Evolutionary conservation across 805 yeast genomes (phyloP).

Genomic region (Diddensiella caesifluorescens): DNA sequence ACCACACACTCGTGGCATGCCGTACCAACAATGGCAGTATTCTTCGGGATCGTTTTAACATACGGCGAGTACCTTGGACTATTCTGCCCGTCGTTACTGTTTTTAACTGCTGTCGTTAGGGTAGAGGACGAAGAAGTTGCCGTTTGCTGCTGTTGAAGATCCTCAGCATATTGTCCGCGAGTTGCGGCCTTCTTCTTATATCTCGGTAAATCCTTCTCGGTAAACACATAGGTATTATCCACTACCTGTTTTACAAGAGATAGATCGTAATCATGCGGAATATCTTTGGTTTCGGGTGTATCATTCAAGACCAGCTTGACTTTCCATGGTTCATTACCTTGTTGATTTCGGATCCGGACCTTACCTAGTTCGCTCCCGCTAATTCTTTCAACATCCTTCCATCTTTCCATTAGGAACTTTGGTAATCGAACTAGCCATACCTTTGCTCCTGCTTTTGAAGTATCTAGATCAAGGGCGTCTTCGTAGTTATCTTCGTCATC

Average conservation of each 20-base stretch:
- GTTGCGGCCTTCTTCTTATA: slow-evolving; percentile 33
- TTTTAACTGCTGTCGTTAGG: not conserved
- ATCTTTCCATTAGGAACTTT: slow-evolving; percentile 71
- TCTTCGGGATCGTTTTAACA: slow-evolving; percentile 82
- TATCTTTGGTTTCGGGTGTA: slow-evolving; percentile 41
- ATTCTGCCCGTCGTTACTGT: not conserved
- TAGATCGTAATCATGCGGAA: slow-evolving; percentile 84
- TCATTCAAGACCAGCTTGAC: slow-evolving; percentile 36
- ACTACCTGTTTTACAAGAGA: slow-evolving; percentile 73
- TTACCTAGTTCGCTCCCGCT: slow-evolving; percentile 74
- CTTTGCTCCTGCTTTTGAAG: slow-evolving; percentile 56
- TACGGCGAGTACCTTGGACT: slow-evolving; percentile 58
- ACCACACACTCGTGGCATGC: slow-evolving; percentile 90
- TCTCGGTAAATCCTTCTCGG: slow-evolving; percentile 65
- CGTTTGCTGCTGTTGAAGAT: slow-evolving; percentile 1
- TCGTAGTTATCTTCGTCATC: slow-evolving; percentile 41
- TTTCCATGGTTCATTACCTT: slow-evolving; percentile 25
- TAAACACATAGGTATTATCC: slow-evolving; percentile 78
- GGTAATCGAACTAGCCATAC: slow-evolving; percentile 94
- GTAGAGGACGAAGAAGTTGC: not conserved
- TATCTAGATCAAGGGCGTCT: slow-evolving; percentile 75
- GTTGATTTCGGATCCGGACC: slow-evolving; percentile 52
- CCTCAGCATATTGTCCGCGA: slow-evolving; percentile 4
- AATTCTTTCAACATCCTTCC: slow-evolving; percentile 60
- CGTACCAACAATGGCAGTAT: slow-evolving; percentile 80